phyloP scores from a whole-genome alignment of 495 filamentous ascomycete species.

The Penicillium paradoxum region DNA sequence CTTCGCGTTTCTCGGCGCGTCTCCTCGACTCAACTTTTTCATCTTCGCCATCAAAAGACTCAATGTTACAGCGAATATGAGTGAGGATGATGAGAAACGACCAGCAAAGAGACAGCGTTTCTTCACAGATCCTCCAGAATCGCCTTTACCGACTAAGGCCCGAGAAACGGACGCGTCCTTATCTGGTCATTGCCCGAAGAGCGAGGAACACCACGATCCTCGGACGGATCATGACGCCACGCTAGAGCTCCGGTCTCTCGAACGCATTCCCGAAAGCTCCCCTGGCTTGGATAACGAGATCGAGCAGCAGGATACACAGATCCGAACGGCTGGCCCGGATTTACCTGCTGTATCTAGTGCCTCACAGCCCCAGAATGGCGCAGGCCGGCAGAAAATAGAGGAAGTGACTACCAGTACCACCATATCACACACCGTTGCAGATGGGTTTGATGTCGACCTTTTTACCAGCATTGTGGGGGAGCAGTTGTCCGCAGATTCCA shows the following conservation, averaged over 20 bases:
- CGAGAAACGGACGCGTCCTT: slow-evolving; percentile 22
- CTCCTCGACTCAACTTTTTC: slow-evolving; percentile 16
- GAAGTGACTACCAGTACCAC: background rate
- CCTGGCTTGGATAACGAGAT: background rate
- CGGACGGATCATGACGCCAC: background rate
- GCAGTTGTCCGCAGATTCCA: slow-evolving; percentile 46
- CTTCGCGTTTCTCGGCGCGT: slow-evolving; percentile 40
- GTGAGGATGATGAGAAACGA: slow-evolving; percentile 35
- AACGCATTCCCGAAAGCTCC: background rate
- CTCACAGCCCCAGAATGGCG: background rate
- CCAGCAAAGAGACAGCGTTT: slow-evolving; percentile 80
- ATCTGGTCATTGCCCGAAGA: slow-evolving; percentile 2
- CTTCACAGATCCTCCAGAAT: slow-evolving; percentile 52
- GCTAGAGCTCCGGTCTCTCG: background rate
- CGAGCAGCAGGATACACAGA: background rate
- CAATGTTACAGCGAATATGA: slow-evolving; percentile 21
- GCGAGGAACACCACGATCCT: background rate
- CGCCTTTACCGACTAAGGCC: slow-evolving; percentile 1
- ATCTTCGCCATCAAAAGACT: background rate
- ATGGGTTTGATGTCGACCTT: slow-evolving; percentile 60
- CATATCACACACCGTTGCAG: background rate
- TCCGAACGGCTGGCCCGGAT: background rate
- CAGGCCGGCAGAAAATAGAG: background rate
- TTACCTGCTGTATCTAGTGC: background rate
- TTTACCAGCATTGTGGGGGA: slow-evolving; percentile 71